phyloP scores from a whole-genome alignment of 176 grass and related monocot genomes.

The Alloteropsis semialata region DNA sequence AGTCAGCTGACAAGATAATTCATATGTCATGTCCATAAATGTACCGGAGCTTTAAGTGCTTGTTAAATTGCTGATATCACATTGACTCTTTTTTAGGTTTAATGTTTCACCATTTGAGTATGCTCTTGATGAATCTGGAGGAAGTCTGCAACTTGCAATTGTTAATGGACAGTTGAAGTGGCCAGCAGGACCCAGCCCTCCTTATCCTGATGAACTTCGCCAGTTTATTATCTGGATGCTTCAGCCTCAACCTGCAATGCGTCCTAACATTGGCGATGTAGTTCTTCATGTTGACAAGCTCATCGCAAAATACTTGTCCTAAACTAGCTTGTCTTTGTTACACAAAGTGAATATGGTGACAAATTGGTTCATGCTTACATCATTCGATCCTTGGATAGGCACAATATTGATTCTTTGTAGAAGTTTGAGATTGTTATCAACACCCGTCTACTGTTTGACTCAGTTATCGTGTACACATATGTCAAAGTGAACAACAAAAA shows the following conservation, averaged over 20 bases:
- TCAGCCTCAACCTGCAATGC: conserved; percentile 65
- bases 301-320: conserved; percentile 59
- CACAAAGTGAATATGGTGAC: neutral
- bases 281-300: conserved; percentile 90
- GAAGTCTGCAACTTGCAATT: conserved; percentile 88
- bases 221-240: conserved; percentile 90
- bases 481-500: neutral
- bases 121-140: conserved; percentile 75
- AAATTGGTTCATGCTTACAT: neutral
- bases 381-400: conserved; percentile 14
- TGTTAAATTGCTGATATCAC: neutral
- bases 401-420: conserved; percentile 29
- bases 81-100: conserved; percentile 52
- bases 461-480: conserved; percentile 29
- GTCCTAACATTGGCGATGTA: conserved; percentile 78
- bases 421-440: too few relatives aligned
- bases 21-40: neutral
- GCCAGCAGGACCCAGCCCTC: conserved; percentile 55
- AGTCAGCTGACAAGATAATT: neutral
- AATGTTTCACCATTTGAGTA: conserved; percentile 89
- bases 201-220: conserved; percentile 72
- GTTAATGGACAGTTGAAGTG: conserved; percentile 89
- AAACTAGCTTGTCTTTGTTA: conserved; percentile 20
- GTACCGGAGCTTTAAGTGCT: neutral
- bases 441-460: neutral